Percentiles rank a stretch among this genome's conserved stretches.
phyloP scores from a whole-genome alignment of 495 filamentous ascomycete species.

The Evansstolkia leycettana region DNA sequence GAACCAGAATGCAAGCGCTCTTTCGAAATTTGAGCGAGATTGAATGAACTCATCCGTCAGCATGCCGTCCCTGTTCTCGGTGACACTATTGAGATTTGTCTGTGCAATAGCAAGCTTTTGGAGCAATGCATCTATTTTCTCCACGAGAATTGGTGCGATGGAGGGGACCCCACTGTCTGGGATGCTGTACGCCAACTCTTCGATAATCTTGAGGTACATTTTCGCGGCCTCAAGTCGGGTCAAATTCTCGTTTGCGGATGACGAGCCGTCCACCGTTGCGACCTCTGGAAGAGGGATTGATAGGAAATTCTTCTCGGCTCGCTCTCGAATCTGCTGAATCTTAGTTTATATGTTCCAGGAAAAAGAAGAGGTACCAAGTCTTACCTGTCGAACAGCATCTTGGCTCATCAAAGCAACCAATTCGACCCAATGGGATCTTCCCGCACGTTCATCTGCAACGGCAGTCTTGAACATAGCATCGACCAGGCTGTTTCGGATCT shows the following conservation, averaged over 20 bases:
- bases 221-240: slow-evolving; percentile 23
- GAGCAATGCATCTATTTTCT: slow-evolving; percentile 33
- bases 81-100: slow-evolving; percentile 9
- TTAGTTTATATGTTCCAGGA: slow-evolving; percentile 1
- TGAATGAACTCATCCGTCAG: slow-evolving; percentile 6
- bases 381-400: slow-evolving; percentile 26
- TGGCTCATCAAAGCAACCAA: slow-evolving; percentile 31
- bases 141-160: slow-evolving; percentile 24
- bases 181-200: slow-evolving; percentile 27
- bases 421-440: slow-evolving; percentile 28
- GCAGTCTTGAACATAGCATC: slow-evolving; percentile 35
- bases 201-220: slow-evolving; percentile 29
- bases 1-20: slow-evolving; percentile 32
- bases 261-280: slow-evolving; percentile 4
- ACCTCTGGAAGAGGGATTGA: slow-evolving; percentile 24
- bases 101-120: slow-evolving; percentile 28
- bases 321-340: slow-evolving; percentile 26
- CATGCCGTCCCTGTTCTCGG: slow-evolving; percentile 7
- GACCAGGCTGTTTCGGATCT: slow-evolving; percentile 21
- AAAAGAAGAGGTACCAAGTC: background rate
- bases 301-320: slow-evolving; percentile 31
- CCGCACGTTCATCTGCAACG: slow-evolving; percentile 21
- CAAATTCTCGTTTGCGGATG: slow-evolving; percentile 3
- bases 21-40: slow-evolving; percentile 17
- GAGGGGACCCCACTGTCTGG: slow-evolving; percentile 21